These are phyloP conservation scores for Effrenium voratum DNA, from an alignment of 73 alveolate genomes.

Conservation along the genomic window DNA sequence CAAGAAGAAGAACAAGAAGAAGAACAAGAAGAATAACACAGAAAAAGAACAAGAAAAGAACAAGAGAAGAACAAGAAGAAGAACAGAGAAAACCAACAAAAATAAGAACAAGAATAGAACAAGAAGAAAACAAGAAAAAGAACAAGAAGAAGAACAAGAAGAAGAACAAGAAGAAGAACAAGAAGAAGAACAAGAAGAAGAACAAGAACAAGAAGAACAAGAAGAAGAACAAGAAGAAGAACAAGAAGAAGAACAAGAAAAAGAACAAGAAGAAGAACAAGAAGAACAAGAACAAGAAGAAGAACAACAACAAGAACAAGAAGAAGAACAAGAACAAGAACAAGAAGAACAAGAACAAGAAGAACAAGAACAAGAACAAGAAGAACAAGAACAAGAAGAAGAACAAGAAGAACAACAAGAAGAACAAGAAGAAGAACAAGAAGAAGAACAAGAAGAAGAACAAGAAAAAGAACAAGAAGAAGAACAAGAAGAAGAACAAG, in stretches of 20 bases:
- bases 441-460: not conserved
- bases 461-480: not conserved
- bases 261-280: not conserved
- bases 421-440: not conserved
- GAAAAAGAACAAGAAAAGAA: conserved; percentile 2
- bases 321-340: not conserved
- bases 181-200: not conserved
- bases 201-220: not conserved
- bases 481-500: not conserved
- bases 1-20: not conserved
- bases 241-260: not conserved
- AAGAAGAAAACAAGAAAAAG: not conserved
- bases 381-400: not conserved
- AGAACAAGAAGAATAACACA: too few species aligned
- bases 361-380: not conserved
- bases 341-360: not conserved
- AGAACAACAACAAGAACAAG: not conserved
- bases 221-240: not conserved
- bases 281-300: not conserved
- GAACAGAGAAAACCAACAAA: not conserved
- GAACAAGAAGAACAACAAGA: not conserved
- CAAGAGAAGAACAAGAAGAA: not conserved
- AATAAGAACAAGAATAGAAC: not conserved
- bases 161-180: not conserved
- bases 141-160: not conserved